Conservation (phyloP, 2,329 filamentous ascomycete species). For the Aureobasidium sp. region DNA sequence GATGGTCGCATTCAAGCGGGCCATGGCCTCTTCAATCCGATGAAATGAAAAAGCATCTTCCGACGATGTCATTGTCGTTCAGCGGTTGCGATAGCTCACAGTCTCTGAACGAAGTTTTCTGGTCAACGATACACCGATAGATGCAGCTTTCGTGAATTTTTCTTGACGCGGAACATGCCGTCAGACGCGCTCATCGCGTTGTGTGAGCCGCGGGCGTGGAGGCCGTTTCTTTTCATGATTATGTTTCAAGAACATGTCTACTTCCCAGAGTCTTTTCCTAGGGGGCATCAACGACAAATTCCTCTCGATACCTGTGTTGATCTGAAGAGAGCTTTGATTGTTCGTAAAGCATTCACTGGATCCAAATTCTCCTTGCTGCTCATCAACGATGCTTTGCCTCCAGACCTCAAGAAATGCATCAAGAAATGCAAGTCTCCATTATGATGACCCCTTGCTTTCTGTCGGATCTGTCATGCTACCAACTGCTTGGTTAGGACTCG, state of each 20-base stretch:
- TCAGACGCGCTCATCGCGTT: constrained; percentile 1
- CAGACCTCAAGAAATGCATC: background rate
- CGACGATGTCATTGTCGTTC: background rate
- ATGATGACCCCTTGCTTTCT: constrained; percentile 1
- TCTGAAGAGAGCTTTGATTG: background rate
- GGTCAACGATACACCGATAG: constrained; percentile 2
- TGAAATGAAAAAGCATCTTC: constrained; percentile 12
- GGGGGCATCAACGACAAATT: background rate
- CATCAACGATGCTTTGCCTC: constrained; percentile 8
- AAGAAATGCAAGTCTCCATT: background rate
- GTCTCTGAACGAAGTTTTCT: background rate
- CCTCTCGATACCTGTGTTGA: background rate
- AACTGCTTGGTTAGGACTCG: constrained; percentile 1
- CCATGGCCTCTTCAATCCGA: constrained; percentile 16
- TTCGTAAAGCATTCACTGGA: background rate
- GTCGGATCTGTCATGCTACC: background rate
- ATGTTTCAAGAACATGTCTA: too few relatives aligned
- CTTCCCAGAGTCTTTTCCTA: too few relatives aligned
- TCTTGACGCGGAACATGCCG: background rate
- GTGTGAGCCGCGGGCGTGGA: too few relatives aligned
- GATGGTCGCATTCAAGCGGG: constrained; percentile 12
- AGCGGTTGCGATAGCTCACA: background rate
- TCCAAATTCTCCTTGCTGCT: background rate
- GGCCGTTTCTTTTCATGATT: too few relatives aligned
- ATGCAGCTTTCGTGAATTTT: constrained; percentile 9